Base-by-base conservation (phyloP, 2,329 filamentous ascomycete species). In the Tolypocladium ophioglossoides region DNA sequence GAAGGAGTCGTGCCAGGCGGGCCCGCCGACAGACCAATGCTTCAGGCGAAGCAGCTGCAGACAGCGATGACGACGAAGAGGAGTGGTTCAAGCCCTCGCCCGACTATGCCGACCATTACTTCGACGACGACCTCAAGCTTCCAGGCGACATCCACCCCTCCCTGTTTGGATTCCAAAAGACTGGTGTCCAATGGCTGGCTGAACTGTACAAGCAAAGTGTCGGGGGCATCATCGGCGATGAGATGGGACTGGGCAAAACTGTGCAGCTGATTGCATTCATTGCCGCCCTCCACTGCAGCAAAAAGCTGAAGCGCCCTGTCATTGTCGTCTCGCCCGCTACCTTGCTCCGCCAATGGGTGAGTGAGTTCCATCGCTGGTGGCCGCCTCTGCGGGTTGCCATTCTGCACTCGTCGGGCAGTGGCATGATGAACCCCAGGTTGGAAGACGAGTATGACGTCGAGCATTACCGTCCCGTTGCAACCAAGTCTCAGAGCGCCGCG, bases 331-430 rank as follows among this genome's bases (percentile, higher is more conserved):
- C 91, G 51, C 94, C 94, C 2, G 92, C 92, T 4, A 99, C 94
- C 0, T 87, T 99, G 27, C 85, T 99, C 73, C 87, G 90, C 57
- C 94, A 99, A 68, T 99, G 94, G 94, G 94, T 96, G 14, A 95
- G 95, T 59, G 94, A 99, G 66, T 97, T 99, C 62, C 95, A 99
- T 70, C 84, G 86, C 14, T 99, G 95, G 95, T 99, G 95, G 95
- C 94, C 94, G n/a, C 86, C 94, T n/a, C 76, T 99, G 35, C 83
- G 95, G 44, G 94, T 99, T 6, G 95, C 91, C 0, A 97, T 99
- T 57, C 70, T 99, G 50, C 94, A 99, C 67, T 90, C 90, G 1
- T 96, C 94, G 5, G 94, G 94, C 3, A 97, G 91, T 67, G 95
- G 94, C 20, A 97, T 99, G 92, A 74, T 96, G 52, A 91, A 95